Evolutionary conservation across 768 basidiomycete species (phyloP), one percentile per base, ranked within the genome.

Genomic region (Tricholoma sp.): DNA sequence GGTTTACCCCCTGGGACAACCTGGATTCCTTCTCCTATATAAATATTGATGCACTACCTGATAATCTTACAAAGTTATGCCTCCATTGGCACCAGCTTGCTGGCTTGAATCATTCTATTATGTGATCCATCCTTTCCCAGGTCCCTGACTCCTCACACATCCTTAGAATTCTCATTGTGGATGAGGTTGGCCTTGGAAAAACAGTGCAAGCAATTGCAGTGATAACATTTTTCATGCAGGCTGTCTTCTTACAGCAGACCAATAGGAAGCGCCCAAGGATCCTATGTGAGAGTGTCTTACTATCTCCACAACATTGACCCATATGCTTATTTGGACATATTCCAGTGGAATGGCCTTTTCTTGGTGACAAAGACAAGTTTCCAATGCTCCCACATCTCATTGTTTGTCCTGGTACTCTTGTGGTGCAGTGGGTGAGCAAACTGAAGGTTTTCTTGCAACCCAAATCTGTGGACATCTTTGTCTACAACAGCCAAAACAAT

Each of bases 171-270:
- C n/a, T n/a, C n/a, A n/a, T n/a, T n/a, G n/a, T n/a, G n/a, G n/a
- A n/a, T n/a, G n/a, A n/a, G n/a, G n/a, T n/a, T n/a, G n/a, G n/a
- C n/a, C n/a, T n/a, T n/a, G n/a, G n/a, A 0, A 74, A 74, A 50
- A 73, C 71, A 0, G 58, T 63, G 5, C 67, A 67, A 29, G 43
- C 67, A 0, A 43, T 64, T 2, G 31, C 63, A 0, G 19, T 65
- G 0, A 56, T 70, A 3, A 65, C 64, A 0, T 67, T 67, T 47
- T 49, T 71, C n/a, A n/a, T n/a, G n/a, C n/a, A n/a, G n/a, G n/a
- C n/a, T n/a, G n/a, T n/a, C n/a, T n/a, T n/a, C n/a, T 21, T 58
- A 2, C 58, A 61, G 37, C 18, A 56, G 27, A 49, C 19, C 12
- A 27, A 37, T 3, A 22, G 4, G 8, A 16, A 18, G 4, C 12